Evolutionary conservation across 768 basidiomycete species (phyloP).

Genomic region (Lactarius tabidus): DNA sequence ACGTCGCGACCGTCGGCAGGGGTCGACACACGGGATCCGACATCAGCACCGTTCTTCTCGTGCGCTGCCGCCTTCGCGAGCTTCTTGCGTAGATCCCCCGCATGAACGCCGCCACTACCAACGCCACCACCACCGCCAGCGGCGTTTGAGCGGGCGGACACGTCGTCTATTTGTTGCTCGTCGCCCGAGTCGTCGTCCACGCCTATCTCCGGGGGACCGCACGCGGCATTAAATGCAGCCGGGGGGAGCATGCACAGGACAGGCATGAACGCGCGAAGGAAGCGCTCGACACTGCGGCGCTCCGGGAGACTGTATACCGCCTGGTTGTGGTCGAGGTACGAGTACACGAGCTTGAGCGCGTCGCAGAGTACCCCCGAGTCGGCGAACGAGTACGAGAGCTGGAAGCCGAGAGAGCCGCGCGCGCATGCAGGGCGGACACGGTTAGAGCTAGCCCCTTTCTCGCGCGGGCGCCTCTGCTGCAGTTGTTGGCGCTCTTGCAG

Average conservation of each 20-base stretch:
- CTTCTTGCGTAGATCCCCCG: slow-evolving; percentile 57
- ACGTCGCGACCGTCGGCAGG: slow-evolving; percentile 19
- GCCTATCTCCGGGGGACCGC: slow-evolving; percentile 50
- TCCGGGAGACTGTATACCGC: slow-evolving; percentile 71
- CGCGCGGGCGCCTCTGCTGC: slow-evolving; percentile 17
- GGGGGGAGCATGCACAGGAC: slow-evolving; percentile 67
- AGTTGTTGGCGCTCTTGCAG: slow-evolving; percentile 23
- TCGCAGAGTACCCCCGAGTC: slow-evolving; percentile 84
- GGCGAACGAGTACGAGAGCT: slow-evolving; percentile 74
- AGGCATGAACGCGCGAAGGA: slow-evolving; percentile 81
- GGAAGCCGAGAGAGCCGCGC: slow-evolving; percentile 53
- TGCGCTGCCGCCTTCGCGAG: slow-evolving; percentile 74
- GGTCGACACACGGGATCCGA: slow-evolving; percentile 20
- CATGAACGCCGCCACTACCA: slow-evolving; percentile 28
- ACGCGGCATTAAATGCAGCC: slow-evolving; percentile 63
- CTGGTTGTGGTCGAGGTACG: slow-evolving; percentile 85
- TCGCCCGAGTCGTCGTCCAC: slow-evolving; percentile 35
- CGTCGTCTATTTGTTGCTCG: slow-evolving; percentile 23
- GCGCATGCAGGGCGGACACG: slow-evolving; percentile 32
- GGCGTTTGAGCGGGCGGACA: not conserved
- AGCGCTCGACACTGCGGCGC: slow-evolving; percentile 77
- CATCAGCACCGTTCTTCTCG: slow-evolving; percentile 36
- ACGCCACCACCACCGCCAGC: slow-evolving; percentile 29
- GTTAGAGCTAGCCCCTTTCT: not conserved
- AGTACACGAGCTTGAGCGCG: slow-evolving; percentile 82